Base-by-base conservation (phyloP, 73 alveolate species). In the Paramecium pentaurelia region DNA sequence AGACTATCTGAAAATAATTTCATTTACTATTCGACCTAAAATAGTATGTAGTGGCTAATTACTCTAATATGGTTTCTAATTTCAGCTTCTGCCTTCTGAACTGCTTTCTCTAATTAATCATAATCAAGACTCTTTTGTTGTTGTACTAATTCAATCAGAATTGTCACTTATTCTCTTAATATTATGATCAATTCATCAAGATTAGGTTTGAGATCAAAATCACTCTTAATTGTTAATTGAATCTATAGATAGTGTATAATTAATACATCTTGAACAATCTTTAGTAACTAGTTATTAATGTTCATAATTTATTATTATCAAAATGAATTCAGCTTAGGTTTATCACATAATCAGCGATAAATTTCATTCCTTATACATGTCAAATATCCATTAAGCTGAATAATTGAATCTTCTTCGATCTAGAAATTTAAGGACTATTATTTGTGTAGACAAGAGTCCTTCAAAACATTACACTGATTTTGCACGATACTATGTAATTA, bases 41-140 rank as follows among this genome's bases (percentile, higher is more conserved):
- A 28, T 64, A 6, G 18, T 27, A 22, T 16, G 47, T 28, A 64
- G 16, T 54, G 32, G 4, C 1, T 5, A 1, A 28, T 64, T 64
- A 64, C 84, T 64, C 84, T 30, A 28, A 64, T 51, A 64, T 64
- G 84, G 27, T 64, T 64, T 32, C 84, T 51, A 64, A 64, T 64
- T 64, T 64, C 84, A 28, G 84, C 84, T 64, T 64, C 84, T 28
- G 84, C 84, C 47, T 64, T 64, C 49, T 64, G 30, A 14, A 64
- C 84, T 25, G 84, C 84, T 34, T 34, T 64, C 47, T 64, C 84
- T 27, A 64, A 64, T 64, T 64, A 64, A 64, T 64, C 84, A 64
- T 64, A 64, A 10, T 64, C 84, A 64, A 64, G 54, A 64, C 84
- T 64, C 84, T 64, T 64, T 34, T 64, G 11, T 64, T 64, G 27